Percentiles rank a stretch among this genome's conserved stretches.
phyloP scores from a whole-genome alignment of 2,329 filamentous ascomycete species.

The Penicillium crustosum region DNA sequence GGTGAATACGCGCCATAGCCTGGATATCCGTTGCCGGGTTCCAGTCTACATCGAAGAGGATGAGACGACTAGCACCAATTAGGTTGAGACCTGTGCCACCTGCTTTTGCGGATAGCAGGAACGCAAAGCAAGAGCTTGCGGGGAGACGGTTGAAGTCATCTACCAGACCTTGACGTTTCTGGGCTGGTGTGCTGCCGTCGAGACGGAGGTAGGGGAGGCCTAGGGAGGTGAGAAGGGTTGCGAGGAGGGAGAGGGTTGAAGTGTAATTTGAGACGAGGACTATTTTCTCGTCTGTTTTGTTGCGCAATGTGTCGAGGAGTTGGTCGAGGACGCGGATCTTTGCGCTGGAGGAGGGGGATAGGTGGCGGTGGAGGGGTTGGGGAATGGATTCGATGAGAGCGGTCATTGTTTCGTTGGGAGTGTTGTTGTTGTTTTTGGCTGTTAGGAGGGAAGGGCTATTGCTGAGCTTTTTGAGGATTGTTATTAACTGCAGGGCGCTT shows the following conservation, averaged over 20 bases:
- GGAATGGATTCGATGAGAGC: slow-evolving; percentile 56
- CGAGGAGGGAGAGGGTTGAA: slow-evolving; percentile 67
- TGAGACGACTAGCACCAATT: slow-evolving; percentile 66
- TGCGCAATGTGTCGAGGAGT: slow-evolving; percentile 61
- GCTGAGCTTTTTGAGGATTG: slow-evolving; percentile 71
- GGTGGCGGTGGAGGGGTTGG: slow-evolving; percentile 52
- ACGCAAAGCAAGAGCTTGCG: slow-evolving; percentile 61
- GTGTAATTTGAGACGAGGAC: slow-evolving; percentile 77
- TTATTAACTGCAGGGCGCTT: slow-evolving; percentile 67
- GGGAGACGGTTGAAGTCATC: slow-evolving; percentile 67
- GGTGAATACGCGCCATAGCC: slow-evolving; percentile 72
- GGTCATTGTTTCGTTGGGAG: slow-evolving; percentile 49
- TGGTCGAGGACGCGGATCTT: slow-evolving; percentile 68
- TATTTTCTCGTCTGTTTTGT: slow-evolving; percentile 66
- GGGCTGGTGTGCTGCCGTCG: slow-evolving; percentile 64
- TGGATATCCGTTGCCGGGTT: slow-evolving; percentile 72
- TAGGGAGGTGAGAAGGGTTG: slow-evolving; percentile 59
- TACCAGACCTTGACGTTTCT: slow-evolving; percentile 66
- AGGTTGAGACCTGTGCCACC: slow-evolving; percentile 70
- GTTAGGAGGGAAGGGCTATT: slow-evolving; percentile 66
- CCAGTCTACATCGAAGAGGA: slow-evolving; percentile 75
- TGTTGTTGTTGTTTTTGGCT: slow-evolving; percentile 50
- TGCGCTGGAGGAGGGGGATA: slow-evolving; percentile 59
- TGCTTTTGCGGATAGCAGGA: slow-evolving; percentile 70
- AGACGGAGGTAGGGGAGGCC: slow-evolving; percentile 65